Evolutionary conservation across 805 yeast species (phyloP).

Genomic region (Sugiyamaella smithiae): DNA sequence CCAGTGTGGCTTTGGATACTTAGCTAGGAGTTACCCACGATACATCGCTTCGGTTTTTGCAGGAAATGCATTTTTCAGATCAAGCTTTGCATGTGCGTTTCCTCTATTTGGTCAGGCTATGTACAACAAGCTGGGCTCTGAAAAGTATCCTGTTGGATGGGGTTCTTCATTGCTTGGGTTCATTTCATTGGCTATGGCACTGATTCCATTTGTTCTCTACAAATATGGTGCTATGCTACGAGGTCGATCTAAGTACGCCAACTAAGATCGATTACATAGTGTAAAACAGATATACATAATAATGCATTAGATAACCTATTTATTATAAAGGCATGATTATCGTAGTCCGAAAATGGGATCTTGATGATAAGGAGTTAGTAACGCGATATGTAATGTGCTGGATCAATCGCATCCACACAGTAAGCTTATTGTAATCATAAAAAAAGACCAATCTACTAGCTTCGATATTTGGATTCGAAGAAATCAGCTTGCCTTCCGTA

Average conservation of each 20-base stretch:
- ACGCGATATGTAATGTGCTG: too few relatives aligned
- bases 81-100: slow-evolving; percentile 53
- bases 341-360: too few relatives aligned
- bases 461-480: too few relatives aligned
- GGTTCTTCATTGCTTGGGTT: slow-evolving; percentile 51
- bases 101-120: slow-evolving; percentile 58
- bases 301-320: neutral
- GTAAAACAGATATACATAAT: neutral
- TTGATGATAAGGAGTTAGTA: too few relatives aligned
- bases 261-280: slow-evolving; percentile 10
- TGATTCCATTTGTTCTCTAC: slow-evolving; percentile 46
- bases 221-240: slow-evolving; percentile 34
- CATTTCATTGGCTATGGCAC: slow-evolving; percentile 41
- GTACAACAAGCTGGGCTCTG: slow-evolving; percentile 42
- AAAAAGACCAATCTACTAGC: too few relatives aligned
- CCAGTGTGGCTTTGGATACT: slow-evolving; percentile 49
- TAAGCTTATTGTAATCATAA: too few relatives aligned
- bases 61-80: slow-evolving; percentile 50
- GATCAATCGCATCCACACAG: too few relatives aligned
- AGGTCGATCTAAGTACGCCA: slow-evolving; percentile 35
- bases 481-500: too few relatives aligned
- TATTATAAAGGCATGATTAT: slow-evolving; percentile 1
- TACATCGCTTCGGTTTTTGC: slow-evolving; percentile 59
- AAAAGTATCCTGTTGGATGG: slow-evolving; percentile 58
- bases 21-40: slow-evolving; percentile 46